Percentiles rank a stretch among this genome's conserved stretches.
Conservation (phyloP, 1,139 yeast genomes). For the Hansenula sp. region DNA sequence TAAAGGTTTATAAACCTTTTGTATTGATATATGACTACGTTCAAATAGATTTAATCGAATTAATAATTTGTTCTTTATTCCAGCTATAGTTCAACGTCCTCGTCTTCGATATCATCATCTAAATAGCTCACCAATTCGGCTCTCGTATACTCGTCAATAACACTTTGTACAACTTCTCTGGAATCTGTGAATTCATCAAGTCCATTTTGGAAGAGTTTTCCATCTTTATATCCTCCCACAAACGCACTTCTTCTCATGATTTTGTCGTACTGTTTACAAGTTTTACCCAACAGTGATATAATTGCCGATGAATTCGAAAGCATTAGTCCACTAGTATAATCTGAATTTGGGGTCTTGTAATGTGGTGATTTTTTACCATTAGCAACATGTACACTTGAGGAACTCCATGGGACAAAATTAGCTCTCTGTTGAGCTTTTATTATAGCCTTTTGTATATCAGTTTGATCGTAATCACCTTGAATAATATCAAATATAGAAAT, state of each 20-base stretch:
- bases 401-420: constrained; percentile 83
- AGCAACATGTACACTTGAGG: constrained; percentile 76
- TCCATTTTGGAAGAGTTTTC: constrained; percentile 54
- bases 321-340: constrained; percentile 63
- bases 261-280: constrained; percentile 73
- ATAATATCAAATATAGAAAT: constrained; percentile 72
- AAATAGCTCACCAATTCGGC: constrained; percentile 53
- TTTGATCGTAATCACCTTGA: constrained; percentile 69
- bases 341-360: constrained; percentile 25
- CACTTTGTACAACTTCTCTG: constrained; percentile 61
- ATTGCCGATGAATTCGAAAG: constrained; percentile 76
- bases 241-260: constrained; percentile 82
- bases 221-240: constrained; percentile 66
- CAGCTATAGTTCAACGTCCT: constrained; percentile 15
- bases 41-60: too few species aligned
- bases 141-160: constrained; percentile 68
- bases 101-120: constrained; percentile 33
- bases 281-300: constrained; percentile 57
- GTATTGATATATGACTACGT: too few species aligned
- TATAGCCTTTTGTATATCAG: constrained; percentile 76
- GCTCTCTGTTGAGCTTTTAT: constrained; percentile 75
- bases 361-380: constrained; percentile 73
- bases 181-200: constrained; percentile 79
- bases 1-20: too few species aligned
- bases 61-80: too few species aligned